Evolutionary conservation across 2,329 filamentous ascomycete genomes (phyloP).

Genomic region (Orbilia quercus): DNA sequence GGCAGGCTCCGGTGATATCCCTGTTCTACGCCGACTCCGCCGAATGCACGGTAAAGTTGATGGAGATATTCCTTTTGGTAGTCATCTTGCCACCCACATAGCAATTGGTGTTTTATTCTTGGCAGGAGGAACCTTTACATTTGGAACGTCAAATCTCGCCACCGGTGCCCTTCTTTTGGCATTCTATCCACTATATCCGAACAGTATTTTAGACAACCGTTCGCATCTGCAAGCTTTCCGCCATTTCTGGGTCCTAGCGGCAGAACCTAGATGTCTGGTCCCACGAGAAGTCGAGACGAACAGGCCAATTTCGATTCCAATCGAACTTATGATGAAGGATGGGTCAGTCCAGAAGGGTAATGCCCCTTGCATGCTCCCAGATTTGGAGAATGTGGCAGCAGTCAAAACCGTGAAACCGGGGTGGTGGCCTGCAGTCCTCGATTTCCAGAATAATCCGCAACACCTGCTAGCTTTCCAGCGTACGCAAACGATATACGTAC

Average conservation of each 20-base stretch:
- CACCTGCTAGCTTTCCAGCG: slow-evolving; percentile 74
- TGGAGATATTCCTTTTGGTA: slow-evolving; percentile 86
- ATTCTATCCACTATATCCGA: slow-evolving; percentile 94
- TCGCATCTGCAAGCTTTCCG: slow-evolving; percentile 95
- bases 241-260: slow-evolving; percentile 95
- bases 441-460: slow-evolving; percentile 74
- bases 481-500: slow-evolving; percentile 79
- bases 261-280: slow-evolving; percentile 87
- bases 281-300: slow-evolving; percentile 86
- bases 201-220: slow-evolving; percentile 88
- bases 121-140: slow-evolving; percentile 90
- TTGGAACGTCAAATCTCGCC: slow-evolving; percentile 87
- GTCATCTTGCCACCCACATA: slow-evolving; percentile 90
- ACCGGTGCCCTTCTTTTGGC: slow-evolving; percentile 86
- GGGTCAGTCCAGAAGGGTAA: slow-evolving; percentile 62
- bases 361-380: slow-evolving; percentile 72
- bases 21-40: slow-evolving; percentile 84
- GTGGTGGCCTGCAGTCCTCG: slow-evolving; percentile 84
- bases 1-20: slow-evolving; percentile 92
- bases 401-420: slow-evolving; percentile 73
- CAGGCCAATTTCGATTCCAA: slow-evolving; percentile 78
- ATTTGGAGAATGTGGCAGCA: slow-evolving; percentile 72
- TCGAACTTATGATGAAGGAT: slow-evolving; percentile 73
- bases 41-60: slow-evolving; percentile 89
- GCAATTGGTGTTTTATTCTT: slow-evolving; percentile 91